These are phyloP conservation scores for Corchorus capsularis DNA, from an alignment of 345 rosid genomes.

Conservation along the genomic window DNA sequence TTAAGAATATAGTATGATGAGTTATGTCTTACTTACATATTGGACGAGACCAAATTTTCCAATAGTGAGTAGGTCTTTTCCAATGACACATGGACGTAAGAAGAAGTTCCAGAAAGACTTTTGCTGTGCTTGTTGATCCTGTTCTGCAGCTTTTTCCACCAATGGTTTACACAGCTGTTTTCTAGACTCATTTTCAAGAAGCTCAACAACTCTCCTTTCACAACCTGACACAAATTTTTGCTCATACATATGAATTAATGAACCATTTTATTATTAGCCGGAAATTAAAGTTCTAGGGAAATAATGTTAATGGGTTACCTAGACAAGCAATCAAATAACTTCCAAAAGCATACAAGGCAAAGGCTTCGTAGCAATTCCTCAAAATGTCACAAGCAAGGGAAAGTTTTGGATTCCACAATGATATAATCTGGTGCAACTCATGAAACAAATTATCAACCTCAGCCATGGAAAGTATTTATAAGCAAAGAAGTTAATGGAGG, in stretches of 20 bases:
- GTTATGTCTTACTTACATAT: no score
- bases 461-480: background rate
- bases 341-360: slow-evolving; percentile 85
- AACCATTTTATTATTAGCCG: no score
- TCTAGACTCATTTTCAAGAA: slow-evolving; percentile 62
- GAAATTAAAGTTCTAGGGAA: background rate
- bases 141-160: slow-evolving; percentile 37
- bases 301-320: slow-evolving; percentile 48
- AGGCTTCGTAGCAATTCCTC: slow-evolving; percentile 90
- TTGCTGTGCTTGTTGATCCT: slow-evolving; percentile 25
- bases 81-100: slow-evolving; percentile 60
- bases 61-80: slow-evolving; percentile 61
- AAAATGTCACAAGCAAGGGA: slow-evolving; percentile 77
- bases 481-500: no score
- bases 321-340: slow-evolving; percentile 90
- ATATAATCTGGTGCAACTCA: slow-evolving; percentile 51
- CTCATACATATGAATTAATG: background rate
- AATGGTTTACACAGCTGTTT: slow-evolving; percentile 45
- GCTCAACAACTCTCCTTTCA: slow-evolving; percentile 57
- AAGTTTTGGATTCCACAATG: slow-evolving; percentile 58
- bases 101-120: slow-evolving; percentile 59
- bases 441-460: slow-evolving; percentile 1
- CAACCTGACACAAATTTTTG: slow-evolving; percentile 51
- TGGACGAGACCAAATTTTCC: slow-evolving; percentile 83
- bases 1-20: no score